Percentiles rank a stretch among this genome's conserved stretches.
Evolutionary conservation across 2,329 filamentous ascomycete species (phyloP).

Genomic region (Pseudogymnoascus sp.): DNA sequence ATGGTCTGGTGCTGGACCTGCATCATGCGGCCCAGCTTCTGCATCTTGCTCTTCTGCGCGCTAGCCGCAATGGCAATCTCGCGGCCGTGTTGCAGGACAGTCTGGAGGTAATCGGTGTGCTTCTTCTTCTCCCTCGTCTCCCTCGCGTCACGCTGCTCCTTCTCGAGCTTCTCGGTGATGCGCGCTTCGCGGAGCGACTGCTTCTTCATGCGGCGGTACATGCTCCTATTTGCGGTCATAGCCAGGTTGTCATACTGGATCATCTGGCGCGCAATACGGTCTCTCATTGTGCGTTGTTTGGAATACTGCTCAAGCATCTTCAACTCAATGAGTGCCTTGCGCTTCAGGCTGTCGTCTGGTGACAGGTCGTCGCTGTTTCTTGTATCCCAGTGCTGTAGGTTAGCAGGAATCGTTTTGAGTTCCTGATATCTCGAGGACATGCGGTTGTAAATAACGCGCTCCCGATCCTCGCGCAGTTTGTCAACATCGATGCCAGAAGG

Average conservation of each 20-base stretch:
- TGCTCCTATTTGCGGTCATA: slow-evolving; percentile 89
- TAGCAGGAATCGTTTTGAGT: slow-evolving; percentile 75
- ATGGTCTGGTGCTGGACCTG: slow-evolving; percentile 86
- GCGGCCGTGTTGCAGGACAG: slow-evolving; percentile 73
- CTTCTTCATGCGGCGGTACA: slow-evolving; percentile 94
- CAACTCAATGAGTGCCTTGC: slow-evolving; percentile 89
- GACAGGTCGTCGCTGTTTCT: slow-evolving; percentile 60
- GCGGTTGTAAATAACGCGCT: slow-evolving; percentile 82
- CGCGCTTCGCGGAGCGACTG: slow-evolving; percentile 90
- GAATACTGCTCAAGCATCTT: slow-evolving; percentile 83
- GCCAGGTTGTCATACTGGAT: slow-evolving; percentile 92
- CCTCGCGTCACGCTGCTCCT: slow-evolving; percentile 92
- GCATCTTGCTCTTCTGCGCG: slow-evolving; percentile 64
- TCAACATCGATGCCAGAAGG: slow-evolving; percentile 84
- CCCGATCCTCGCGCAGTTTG: slow-evolving; percentile 76
- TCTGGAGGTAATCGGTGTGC: slow-evolving; percentile 83
- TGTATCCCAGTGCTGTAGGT: slow-evolving; percentile 80
- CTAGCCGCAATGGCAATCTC: slow-evolving; percentile 66
- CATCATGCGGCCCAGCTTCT: slow-evolving; percentile 88
- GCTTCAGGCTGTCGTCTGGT: slow-evolving; percentile 74
- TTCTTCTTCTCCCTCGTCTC: slow-evolving; percentile 98
- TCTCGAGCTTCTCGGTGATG: slow-evolving; percentile 98
- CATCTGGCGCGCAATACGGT: slow-evolving; percentile 85
- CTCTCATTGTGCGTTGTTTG: slow-evolving; percentile 79
- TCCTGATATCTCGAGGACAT: slow-evolving; percentile 80